phyloP scores from a whole-genome alignment of 305 asterid genomes.

The Rubia balearica region DNA sequence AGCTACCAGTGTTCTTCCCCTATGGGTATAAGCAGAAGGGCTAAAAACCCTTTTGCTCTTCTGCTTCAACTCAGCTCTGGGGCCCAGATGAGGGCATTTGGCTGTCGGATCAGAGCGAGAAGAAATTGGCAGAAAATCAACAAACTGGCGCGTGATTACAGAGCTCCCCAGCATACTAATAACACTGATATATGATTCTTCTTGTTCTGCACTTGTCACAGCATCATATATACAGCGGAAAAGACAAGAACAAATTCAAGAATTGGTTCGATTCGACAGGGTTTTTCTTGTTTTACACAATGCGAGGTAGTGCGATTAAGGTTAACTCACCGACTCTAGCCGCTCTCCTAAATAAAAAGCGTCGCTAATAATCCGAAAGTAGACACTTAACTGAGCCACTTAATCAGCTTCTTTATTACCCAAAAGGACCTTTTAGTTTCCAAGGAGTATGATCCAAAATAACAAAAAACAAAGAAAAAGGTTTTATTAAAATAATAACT shows the following conservation, averaged over 20 bases:
- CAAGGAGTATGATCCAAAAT: background rate
- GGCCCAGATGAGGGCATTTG: background rate
- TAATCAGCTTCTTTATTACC: background rate
- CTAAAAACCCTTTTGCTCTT: background rate
- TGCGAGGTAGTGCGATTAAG: background rate
- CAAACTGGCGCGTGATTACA: conserved; percentile 20
- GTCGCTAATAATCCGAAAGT: background rate
- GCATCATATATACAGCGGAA: conserved; percentile 9
- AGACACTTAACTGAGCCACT: background rate
- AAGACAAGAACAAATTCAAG: background rate
- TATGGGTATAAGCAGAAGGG: conserved; percentile 1
- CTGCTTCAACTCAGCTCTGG: background rate
- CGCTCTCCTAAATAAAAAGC: background rate
- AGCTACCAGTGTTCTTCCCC: background rate
- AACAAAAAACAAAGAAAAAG: too few species aligned
- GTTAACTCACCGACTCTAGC: conserved; percentile 1
- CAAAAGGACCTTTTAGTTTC: background rate
- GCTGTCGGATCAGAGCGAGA: background rate
- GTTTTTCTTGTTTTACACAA: background rate
- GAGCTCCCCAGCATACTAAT: conserved; percentile 35
- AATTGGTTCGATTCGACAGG: background rate
- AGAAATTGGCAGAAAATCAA: conserved; percentile 2
- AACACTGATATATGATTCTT: conserved; percentile 9
- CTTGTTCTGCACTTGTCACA: conserved; percentile 7
- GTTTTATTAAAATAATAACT: too few species aligned